phyloP scores from a whole-genome alignment of 2,329 filamentous ascomycete genomes.

The Scedosporium boydii region DNA sequence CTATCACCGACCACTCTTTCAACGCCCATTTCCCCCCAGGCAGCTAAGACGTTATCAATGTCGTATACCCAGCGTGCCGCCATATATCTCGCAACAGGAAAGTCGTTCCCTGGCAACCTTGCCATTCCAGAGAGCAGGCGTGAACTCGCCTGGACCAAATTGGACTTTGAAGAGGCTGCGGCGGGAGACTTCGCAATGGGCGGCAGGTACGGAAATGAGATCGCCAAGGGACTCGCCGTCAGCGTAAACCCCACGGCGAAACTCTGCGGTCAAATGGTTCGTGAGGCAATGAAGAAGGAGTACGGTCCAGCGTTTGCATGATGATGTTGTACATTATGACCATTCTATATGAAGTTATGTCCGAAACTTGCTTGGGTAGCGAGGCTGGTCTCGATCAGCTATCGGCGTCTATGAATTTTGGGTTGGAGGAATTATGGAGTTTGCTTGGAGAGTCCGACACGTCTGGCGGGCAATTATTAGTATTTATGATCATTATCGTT shows the following conservation, averaged over 20 bases:
- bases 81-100: conserved; percentile 51
- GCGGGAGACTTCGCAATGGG: conserved; percentile 55
- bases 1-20: conserved; percentile 42
- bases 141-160: conserved; percentile 39
- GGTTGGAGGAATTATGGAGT: not conserved
- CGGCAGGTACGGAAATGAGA: conserved; percentile 55
- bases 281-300: conserved; percentile 61
- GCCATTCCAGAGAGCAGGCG: conserved; percentile 27
- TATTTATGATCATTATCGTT: not conserved
- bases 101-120: conserved; percentile 25
- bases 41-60: conserved; percentile 56
- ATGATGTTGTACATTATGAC: not conserved
- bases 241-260: conserved; percentile 60
- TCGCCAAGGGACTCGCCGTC: conserved; percentile 55
- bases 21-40: conserved; percentile 50
- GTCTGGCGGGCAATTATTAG: conserved; percentile 11
- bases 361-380: not conserved
- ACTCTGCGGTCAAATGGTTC: conserved; percentile 59
- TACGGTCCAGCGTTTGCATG: conserved; percentile 42
- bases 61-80: conserved; percentile 64
- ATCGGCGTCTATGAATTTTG: not conserved
- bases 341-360: conserved; percentile 1
- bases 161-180: conserved; percentile 53
- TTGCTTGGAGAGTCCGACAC: conserved; percentile 12
- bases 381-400: conserved; percentile 3